Evolutionary conservation across 768 basidiomycete genomes (phyloP), one percentile per base, ranked within the genome.

Genomic region (Lentinula aciculospora): DNA sequence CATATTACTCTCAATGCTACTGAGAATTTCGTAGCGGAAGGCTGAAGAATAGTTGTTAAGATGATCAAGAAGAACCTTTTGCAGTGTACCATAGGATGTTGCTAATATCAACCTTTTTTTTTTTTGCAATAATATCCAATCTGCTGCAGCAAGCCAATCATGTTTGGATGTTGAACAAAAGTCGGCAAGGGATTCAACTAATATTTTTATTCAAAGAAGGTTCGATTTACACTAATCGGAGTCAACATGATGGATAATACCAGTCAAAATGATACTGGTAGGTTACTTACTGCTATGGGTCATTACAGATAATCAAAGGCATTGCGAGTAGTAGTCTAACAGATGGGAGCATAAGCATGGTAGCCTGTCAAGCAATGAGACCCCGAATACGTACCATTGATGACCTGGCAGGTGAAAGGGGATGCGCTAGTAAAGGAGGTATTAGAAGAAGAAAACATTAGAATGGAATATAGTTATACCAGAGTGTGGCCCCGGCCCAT

Each of bases 1-100:
- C 65, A 32, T 75, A 69, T 59, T 75, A 74, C 61, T 76, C 61
- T 40, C 74, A 75, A 56, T 75, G 74, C 59, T 63, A 73, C 46
- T 74, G 61, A 68, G 55, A 2, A 31, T 12, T 28, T 15, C 8
- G 29, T n/a, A 31, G 17, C 21, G 21, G 10, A 10, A 9, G 15
- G 23, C 17, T n/a, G n/a, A n/a, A n/a, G n/a, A n/a, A n/a, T n/a
- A n/a, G n/a, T n/a, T n/a, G n/a, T n/a, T n/a, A n/a, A n/a, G n/a
- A n/a, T n/a, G 40, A 23, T 3, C 40, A 42, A 17, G 40, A 9
- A 42, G 40, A 42, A n/a, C n/a, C n/a, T n/a, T n/a, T n/a, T n/a
- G n/a, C n/a, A n/a, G n/a, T n/a, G n/a, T n/a, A n/a, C n/a, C n/a
- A n/a, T n/a, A n/a, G n/a, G n/a, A n/a, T n/a, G n/a, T n/a, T n/a